These are phyloP conservation scores for Jamesozyma lodderae DNA, from an alignment of 805 yeast genomes.

Conservation along the genomic window DNA sequence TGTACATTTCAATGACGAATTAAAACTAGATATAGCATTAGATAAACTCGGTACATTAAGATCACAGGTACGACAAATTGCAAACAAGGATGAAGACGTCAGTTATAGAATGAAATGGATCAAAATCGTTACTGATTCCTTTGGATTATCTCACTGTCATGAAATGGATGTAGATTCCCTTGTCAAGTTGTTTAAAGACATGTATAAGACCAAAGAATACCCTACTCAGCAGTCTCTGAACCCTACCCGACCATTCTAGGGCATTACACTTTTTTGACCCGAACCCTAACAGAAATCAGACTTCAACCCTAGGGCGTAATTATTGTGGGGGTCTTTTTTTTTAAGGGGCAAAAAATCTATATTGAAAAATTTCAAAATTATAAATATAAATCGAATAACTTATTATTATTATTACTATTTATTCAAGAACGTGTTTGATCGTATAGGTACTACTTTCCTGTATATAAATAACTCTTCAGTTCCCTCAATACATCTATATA, in stretches of 20 bases:
- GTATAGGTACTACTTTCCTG: too few relatives aligned
- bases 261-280: too few relatives aligned
- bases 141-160: constrained; percentile 24
- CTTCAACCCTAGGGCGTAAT: too few relatives aligned
- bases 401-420: too few relatives aligned
- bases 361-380: not conserved
- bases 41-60: constrained; percentile 14
- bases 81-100: constrained; percentile 8
- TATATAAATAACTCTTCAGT: too few relatives aligned
- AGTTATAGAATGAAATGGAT: constrained; percentile 29
- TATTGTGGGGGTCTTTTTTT: too few relatives aligned
- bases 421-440: too few relatives aligned
- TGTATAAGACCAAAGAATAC: constrained; percentile 10
- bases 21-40: constrained; percentile 19
- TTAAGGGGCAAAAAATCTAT: not conserved
- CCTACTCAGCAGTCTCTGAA: too few relatives aligned
- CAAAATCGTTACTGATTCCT: constrained; percentile 23
- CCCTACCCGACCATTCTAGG: too few relatives aligned
- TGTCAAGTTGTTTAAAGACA: constrained; percentile 13
- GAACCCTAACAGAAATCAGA: too few relatives aligned
- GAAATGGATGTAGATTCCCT: constrained; percentile 17
- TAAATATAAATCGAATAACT: too few relatives aligned
- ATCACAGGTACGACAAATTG: not conserved
- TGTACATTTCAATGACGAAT: constrained; percentile 7
- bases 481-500: too few relatives aligned